Evolutionary conservation across 2,329 filamentous ascomycete genomes (phyloP), one percentile per base, ranked within the genome.

Genomic region (Coniochaeta sp.): DNA sequence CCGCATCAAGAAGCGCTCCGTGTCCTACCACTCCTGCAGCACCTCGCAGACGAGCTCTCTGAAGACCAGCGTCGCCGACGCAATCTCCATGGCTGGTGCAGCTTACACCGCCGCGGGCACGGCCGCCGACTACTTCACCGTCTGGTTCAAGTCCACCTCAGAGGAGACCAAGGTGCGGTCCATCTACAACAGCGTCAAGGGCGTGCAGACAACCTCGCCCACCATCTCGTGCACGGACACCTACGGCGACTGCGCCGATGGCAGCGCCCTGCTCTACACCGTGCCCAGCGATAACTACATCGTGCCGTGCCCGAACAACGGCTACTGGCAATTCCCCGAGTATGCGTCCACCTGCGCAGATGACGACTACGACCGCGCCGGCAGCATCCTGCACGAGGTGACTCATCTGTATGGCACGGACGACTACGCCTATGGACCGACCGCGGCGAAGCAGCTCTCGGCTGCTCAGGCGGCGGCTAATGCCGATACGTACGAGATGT

Each of bases 371-470:
- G 62, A 63, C 47, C 61, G 57, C 26, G 62, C 60, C 3, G 62
- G 60, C 57, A 63, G 62, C 36, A 62, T 63, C 36, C 62, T 63
- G 28, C 62, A 63, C 57, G 62, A 63, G 60, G 58, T 63, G 55
- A 63, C 62, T 4, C 62, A 63, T 22, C 59, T 56, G 57, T 62
- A 62, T 55, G 61, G 61, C 16, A 62, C 61, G 1, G 19, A 24
- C 10, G 61, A 62, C 34, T 56, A 56, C 38, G 61, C 61, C 7
- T 62, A 62, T 30, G 61, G 61, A 12, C 61, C 59, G 2, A 58
- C 52, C 4, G 61, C 61, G 3, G 61, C 61, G 24, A 59, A 62
- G 59, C 40, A 50, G 30, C 57, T 61, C 26, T 60, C 61, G 1
- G 61, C 61, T 36, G 32, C 52, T n/a, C 55, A 61, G 57, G 61